Percentiles rank a stretch among this genome's conserved stretches.
These are phyloP conservation scores for Calonectria leucothoes DNA, from an alignment of 2,329 filamentous ascomycete genomes.

Conservation along the genomic window DNA sequence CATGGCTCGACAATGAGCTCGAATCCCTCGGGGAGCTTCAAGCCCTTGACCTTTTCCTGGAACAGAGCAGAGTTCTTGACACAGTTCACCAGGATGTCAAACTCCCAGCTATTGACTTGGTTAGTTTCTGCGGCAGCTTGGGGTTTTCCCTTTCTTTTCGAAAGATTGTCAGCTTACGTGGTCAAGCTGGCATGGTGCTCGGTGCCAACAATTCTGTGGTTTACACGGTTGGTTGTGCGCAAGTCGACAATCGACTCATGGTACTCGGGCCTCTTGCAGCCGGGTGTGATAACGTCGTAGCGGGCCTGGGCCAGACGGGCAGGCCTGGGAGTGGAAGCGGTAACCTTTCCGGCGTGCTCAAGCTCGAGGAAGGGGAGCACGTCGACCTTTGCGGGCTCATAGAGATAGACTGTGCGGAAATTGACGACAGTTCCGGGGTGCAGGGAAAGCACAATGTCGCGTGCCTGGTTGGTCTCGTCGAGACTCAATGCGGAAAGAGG, in stretches of 20 bases:
- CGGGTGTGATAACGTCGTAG: slow-evolving; percentile 48
- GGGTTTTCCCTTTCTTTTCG: too few relatives aligned
- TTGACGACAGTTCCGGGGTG: slow-evolving; percentile 46
- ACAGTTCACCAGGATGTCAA: slow-evolving; percentile 48
- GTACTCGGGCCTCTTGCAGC: slow-evolving; percentile 37
- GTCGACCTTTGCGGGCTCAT: slow-evolving; percentile 61
- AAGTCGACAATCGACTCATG: slow-evolving; percentile 52
- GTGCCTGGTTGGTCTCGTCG: slow-evolving; percentile 48
- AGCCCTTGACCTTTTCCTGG: slow-evolving; percentile 43
- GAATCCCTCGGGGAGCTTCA: slow-evolving; percentile 44
- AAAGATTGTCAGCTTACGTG: slow-evolving; percentile 35
- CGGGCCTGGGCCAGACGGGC: slow-evolving; percentile 56
- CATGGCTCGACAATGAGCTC: slow-evolving; percentile 49
- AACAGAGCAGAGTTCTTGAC: slow-evolving; percentile 45
- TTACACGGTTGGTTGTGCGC: slow-evolving; percentile 33
- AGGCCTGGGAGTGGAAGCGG: slow-evolving; percentile 42
- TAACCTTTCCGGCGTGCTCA: slow-evolving; percentile 49
- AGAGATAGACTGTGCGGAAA: slow-evolving; percentile 63
- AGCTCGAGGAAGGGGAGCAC: slow-evolving; percentile 59
- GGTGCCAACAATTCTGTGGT: slow-evolving; percentile 41
- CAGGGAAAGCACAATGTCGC: slow-evolving; percentile 45
- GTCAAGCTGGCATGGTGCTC: slow-evolving; percentile 46
- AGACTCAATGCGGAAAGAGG: slow-evolving; percentile 45
- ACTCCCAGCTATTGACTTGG: slow-evolving; percentile 42
- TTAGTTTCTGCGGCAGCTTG: not conserved